These are phyloP conservation scores for Gleditsia sinensis DNA, from an alignment of 306 rosid genomes.

Conservation along the genomic window DNA sequence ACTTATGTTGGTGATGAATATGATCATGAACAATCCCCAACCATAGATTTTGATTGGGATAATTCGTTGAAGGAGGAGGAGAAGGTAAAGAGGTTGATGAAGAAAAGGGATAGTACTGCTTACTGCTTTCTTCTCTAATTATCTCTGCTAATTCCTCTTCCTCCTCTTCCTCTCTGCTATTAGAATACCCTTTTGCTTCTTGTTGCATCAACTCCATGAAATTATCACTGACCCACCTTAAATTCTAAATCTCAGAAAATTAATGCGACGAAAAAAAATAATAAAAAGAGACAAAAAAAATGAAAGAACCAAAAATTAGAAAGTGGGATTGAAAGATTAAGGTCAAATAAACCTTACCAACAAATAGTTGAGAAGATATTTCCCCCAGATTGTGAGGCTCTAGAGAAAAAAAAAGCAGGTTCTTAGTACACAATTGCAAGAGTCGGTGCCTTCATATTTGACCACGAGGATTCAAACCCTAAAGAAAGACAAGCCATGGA, in stretches of 20 bases:
- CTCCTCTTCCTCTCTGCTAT: constrained; percentile 51
- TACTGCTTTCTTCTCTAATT: constrained; percentile 40
- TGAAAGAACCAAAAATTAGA: neutral
- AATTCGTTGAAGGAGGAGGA: too few species aligned
- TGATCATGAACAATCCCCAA: constrained; percentile 1
- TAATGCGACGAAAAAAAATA: too few species aligned
- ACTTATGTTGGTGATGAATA: neutral
- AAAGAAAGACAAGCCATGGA: constrained; percentile 45
- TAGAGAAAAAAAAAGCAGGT: constrained; percentile 29
- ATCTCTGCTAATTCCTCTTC: constrained; percentile 37
- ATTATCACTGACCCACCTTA: constrained; percentile 24
- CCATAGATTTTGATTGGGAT: constrained; percentile 28
- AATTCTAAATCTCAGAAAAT: constrained; percentile 42
- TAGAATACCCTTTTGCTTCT: constrained; percentile 52
- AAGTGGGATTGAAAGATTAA: constrained; percentile 18
- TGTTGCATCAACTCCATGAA: constrained; percentile 53
- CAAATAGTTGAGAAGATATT: constrained; percentile 20
- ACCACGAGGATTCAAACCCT: constrained; percentile 61
- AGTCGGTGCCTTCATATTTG: constrained; percentile 65
- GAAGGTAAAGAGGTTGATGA: constrained; percentile 21
- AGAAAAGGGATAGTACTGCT: constrained; percentile 29
- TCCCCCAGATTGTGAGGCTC: constrained; percentile 23
- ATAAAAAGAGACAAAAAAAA: neutral
- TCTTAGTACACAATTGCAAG: neutral
- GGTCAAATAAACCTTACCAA: constrained; percentile 30